Evolutionary conservation across 2,329 filamentous ascomycete species (phyloP), one percentile per base, ranked within the genome.

Genomic region (Trichoderma sp.): DNA sequence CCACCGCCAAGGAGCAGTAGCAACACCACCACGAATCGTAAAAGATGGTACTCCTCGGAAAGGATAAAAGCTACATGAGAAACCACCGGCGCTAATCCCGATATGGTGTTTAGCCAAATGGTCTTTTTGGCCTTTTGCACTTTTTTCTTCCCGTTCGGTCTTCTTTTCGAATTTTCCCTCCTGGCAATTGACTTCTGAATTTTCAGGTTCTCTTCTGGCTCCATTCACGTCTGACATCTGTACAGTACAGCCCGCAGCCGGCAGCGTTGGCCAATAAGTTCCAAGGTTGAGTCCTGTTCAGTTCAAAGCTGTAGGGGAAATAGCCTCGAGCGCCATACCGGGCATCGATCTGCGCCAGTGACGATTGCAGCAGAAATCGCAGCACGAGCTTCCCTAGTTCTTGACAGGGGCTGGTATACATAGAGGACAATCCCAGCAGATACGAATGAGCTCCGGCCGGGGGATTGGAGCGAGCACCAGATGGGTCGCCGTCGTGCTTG

Each of bases 321-420:
- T 39, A 48, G 48, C 56, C 44, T 63, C 12, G 59, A 21, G 30
- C 19, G 4, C 59, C 50, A 19, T 54, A 47, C 50, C 54, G 24
- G 50, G 59, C 50, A 52, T n/a, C 59, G 59, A 63, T 63, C 59
- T 63, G 41, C 59, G n/a, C 48, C 59, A 52, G 48, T 62, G 59
- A 62, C 59, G 59, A 62, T 45, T 62, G 24, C 59, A 62, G 59
- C 59, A 62, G 59, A 28, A 19, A 45, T 24, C 48, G 59, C 50
- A 55, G 59, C 59, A 55, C 41, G 34, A 63, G 59, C 59, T 63
- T 63, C 39, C 59, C 59, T 50, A 26, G 41, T 39, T 15, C 30
- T 34, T 41, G 41, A 55, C 59, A 54, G 59, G 59, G 59, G 59
- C 50, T 34, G 56, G 43, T 28, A 28, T 6, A 28, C 26, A 28